These are phyloP conservation scores for Coemansia furcata DNA, from an alignment of 192 early-diverging fungal genomes.

Conservation along the genomic window DNA sequence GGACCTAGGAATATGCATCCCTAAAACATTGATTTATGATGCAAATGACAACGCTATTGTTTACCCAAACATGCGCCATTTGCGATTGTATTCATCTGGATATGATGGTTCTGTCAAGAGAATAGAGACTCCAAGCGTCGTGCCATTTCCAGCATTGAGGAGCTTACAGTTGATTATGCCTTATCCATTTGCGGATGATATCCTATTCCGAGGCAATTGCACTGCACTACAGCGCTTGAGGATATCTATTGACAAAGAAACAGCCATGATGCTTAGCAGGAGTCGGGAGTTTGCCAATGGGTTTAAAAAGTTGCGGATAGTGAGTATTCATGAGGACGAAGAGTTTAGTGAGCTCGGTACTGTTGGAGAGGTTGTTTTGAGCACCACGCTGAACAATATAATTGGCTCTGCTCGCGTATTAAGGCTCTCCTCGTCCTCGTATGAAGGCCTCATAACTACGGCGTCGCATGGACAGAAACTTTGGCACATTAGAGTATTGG, in stretches of 20 bases:
- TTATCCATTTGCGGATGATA: conserved; percentile 10
- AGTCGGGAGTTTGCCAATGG: background rate
- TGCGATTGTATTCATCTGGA: background rate
- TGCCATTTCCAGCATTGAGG: background rate
- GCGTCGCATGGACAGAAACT: background rate
- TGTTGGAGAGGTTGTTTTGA: background rate
- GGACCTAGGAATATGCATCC: background rate
- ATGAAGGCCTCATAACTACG: background rate
- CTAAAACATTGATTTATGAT: background rate
- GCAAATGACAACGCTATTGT: background rate
- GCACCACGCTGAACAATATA: background rate
- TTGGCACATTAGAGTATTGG: background rate
- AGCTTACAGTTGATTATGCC: background rate
- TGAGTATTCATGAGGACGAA: background rate
- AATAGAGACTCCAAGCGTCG: background rate
- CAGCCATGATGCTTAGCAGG: background rate
- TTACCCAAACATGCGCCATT: conserved; percentile 3
- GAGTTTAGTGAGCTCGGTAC: too few relatives aligned
- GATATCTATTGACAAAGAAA: background rate
- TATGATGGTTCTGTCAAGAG: background rate
- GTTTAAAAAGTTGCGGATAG: background rate
- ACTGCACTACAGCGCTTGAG: background rate
- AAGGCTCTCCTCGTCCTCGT: background rate
- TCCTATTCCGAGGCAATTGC: conserved; percentile 9
- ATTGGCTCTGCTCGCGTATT: background rate